Evolutionary conservation across 768 basidiomycete species (phyloP), one percentile per base, ranked within the genome.

Genomic region (Imleria badia): DNA sequence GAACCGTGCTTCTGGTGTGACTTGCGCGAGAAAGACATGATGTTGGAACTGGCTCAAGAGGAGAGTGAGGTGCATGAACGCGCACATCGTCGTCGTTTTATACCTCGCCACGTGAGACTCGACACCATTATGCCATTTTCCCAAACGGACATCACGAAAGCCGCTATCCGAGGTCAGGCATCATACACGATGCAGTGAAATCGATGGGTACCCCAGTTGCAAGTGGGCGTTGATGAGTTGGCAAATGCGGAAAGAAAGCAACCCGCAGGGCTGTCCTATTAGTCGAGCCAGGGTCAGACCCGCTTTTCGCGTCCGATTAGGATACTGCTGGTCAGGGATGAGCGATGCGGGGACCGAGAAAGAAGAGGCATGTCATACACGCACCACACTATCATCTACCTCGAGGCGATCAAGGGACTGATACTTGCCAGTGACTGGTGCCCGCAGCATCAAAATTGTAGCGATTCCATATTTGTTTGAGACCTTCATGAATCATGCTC

Each of bases 1-100:
- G 61, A 46, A 23, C 22, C 26, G 13, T 45, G 20, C 29, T 55
- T 61, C n/a, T 53, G 48, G 13, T 63, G 46, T 11, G 46, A 14
- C 35, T 45, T 60, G 52, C 42, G 63, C 30, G 51, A 47, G 52
- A 56, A 63, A 46, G 58, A 67, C 63, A 66, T 68, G 58, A 6
- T 56, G 35, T 11, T 51, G 43, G 14, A 41, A 12, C 40, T 44
- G 22, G 45, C 41, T 8, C 3, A 10, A 13, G 26, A 5, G 7
- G 44, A 38, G 45, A n/a, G 22, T 35, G 44, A 17, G 7, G 40
- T 22, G 20, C 29, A 26, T 9, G 9, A 17, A 47, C 10, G 29
- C 26, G 23, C 8, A 11, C 15, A 20, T 5, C 6, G 15, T 40
- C 33, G 29, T 11, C 43, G 13, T 43, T 63, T 66, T 66, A 67